phyloP scores from a whole-genome alignment of 768 basidiomycete genomes.

The Leccinum boreale region DNA sequence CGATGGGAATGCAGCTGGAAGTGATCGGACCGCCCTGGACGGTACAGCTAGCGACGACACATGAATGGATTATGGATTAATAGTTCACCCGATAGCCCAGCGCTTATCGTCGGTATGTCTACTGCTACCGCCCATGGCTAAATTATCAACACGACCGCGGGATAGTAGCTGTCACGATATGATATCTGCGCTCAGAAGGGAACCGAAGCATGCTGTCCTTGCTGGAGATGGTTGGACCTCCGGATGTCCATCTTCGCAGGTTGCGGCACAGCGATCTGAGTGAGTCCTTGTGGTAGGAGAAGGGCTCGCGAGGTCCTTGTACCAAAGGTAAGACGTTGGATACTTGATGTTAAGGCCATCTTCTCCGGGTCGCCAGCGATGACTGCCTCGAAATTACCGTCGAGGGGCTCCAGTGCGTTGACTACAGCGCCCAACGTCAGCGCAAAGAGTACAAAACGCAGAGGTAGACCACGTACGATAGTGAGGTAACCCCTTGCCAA shows the following conservation, averaged over 20 bases:
- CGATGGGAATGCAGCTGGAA: neutral
- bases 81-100: conserved; percentile 30
- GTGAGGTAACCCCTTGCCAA: conserved; percentile 67
- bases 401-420: conserved; percentile 49
- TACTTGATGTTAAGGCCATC: conserved; percentile 57
- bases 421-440: conserved; percentile 37
- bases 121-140: conserved; percentile 5
- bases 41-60: neutral
- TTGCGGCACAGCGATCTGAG: conserved; percentile 25
- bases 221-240: conserved; percentile 31
- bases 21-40: neutral
- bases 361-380: conserved; percentile 46
- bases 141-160: conserved; percentile 2
- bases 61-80: neutral
- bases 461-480: conserved; percentile 48
- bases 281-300: conserved; percentile 38
- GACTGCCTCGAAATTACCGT: conserved; percentile 38
- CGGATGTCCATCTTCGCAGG: neutral
- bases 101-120: conserved; percentile 10
- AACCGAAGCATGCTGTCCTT: conserved; percentile 26
- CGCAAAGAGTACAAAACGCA: neutral
- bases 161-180: conserved; percentile 22
- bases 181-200: conserved; percentile 26
- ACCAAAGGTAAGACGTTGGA: conserved; percentile 43
- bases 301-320: conserved; percentile 31